Percentiles rank a stretch among this genome's conserved stretches.
These are phyloP conservation scores for Lentinula novae-zelandiae DNA, from an alignment of 1,284 basidiomycete species.

Conservation along the genomic window DNA sequence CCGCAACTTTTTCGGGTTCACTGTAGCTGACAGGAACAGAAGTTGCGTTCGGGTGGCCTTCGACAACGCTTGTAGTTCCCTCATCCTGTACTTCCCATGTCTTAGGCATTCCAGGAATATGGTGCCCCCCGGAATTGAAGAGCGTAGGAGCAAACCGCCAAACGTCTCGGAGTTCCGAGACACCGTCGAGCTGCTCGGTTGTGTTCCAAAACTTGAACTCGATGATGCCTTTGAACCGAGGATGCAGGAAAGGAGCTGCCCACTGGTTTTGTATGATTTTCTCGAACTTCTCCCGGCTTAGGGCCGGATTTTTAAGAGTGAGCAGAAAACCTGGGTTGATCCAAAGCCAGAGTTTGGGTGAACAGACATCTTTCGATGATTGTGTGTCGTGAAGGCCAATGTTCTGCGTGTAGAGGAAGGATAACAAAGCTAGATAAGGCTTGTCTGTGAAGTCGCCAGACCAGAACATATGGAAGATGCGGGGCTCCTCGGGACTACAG, in stretches of 20 bases:
- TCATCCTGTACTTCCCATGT: constrained; percentile 34
- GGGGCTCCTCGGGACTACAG: constrained; percentile 70
- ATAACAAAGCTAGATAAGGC: constrained; percentile 75
- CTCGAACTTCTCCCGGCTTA: constrained; percentile 63
- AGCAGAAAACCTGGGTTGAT: constrained; percentile 78
- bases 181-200: constrained; percentile 80
- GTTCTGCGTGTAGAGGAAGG: constrained; percentile 82
- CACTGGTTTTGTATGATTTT: constrained; percentile 74
- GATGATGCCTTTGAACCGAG: constrained; percentile 77
- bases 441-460: constrained; percentile 85
- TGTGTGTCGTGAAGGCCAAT: constrained; percentile 59
- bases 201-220: constrained; percentile 91
- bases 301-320: constrained; percentile 69
- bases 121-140: constrained; percentile 77
- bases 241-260: constrained; percentile 82
- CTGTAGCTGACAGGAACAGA: constrained; percentile 18
- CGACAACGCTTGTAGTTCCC: constrained; percentile 19
- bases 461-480: constrained; percentile 87
- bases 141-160: constrained; percentile 69
- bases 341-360: constrained; percentile 86
- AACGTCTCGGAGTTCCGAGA: constrained; percentile 72
- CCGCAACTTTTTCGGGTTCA: constrained; percentile 64
- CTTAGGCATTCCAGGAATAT: constrained; percentile 33
- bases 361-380: constrained; percentile 46
- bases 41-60: constrained; percentile 9